Evolutionary conservation across 306 rosid genomes (phyloP).

Genomic region (Ormosia emarginata): DNA sequence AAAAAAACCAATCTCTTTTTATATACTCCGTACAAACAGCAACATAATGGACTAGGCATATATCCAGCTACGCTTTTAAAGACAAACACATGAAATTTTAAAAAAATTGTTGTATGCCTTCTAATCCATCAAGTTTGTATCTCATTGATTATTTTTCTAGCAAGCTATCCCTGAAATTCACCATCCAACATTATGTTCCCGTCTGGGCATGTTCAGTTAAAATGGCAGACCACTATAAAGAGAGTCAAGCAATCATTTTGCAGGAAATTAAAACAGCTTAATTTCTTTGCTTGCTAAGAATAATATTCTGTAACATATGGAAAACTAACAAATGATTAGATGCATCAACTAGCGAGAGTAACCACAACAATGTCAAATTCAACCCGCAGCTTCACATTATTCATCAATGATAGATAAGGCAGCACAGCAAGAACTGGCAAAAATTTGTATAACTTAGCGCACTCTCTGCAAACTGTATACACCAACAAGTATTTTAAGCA

Average conservation of each 20-base stretch:
- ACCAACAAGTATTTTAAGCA: background rate
- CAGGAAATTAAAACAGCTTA: background rate
- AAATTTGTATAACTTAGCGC: background rate
- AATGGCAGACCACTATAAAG: constrained; percentile 18
- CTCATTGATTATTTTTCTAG: background rate
- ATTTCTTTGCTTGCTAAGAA: constrained; percentile 10
- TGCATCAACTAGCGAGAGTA: constrained; percentile 15
- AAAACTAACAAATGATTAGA: constrained; percentile 15
- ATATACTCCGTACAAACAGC: constrained; percentile 5
- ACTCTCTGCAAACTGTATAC: constrained; percentile 2
- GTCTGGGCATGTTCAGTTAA: constrained; percentile 5
- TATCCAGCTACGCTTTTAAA: constrained; percentile 19
- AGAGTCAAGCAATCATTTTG: constrained; percentile 16
- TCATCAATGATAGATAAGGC: constrained; percentile 9
- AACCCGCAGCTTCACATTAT: constrained; percentile 17
- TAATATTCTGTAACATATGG: background rate
- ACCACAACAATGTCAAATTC: constrained; percentile 1
- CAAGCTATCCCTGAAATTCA: constrained; percentile 24
- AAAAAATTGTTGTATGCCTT: background rate
- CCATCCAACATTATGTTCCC: constrained; percentile 11
- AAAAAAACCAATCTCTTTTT: background rate
- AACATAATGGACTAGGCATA: background rate
- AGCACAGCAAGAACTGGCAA: background rate
- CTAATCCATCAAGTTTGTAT: constrained; percentile 9
- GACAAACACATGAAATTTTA: constrained; percentile 17